Percentiles rank a stretch among this genome's conserved stretches.
These are phyloP conservation scores for Calonectria multiphialidica DNA, from an alignment of 2,329 filamentous ascomycete genomes.

Conservation along the genomic window DNA sequence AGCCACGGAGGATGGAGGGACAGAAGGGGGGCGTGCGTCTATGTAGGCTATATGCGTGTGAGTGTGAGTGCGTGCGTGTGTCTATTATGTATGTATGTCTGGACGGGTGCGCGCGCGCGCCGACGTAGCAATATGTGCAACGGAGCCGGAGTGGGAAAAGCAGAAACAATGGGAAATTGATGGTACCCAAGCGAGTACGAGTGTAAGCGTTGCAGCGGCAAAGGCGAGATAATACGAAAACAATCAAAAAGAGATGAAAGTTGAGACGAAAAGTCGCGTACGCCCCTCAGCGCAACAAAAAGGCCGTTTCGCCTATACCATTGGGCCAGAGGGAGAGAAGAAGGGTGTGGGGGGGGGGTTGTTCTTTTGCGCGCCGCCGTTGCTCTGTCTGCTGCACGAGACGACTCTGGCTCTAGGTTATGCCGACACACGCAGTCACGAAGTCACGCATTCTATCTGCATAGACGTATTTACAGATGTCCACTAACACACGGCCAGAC, in stretches of 20 bases:
- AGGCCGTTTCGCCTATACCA: conserved; percentile 5
- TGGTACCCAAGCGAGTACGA: neutral
- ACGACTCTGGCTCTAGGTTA: neutral
- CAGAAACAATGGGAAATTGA: conserved; percentile 1
- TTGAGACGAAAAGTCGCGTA: neutral
- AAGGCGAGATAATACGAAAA: conserved; percentile 4
- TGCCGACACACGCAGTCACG: neutral
- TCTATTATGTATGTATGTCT: neutral
- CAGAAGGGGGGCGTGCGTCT: neutral
- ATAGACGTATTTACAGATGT: neutral
- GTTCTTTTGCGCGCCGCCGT: too few relatives aligned
- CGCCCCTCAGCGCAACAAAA: neutral
- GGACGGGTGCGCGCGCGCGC: neutral
- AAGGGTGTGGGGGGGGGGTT: too few relatives aligned
- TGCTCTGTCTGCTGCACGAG: neutral
- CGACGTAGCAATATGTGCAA: neutral
- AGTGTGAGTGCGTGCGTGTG: neutral
- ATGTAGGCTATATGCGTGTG: neutral
- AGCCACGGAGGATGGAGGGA: conserved; percentile 9
- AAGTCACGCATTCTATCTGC: neutral
- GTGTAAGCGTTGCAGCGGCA: conserved; percentile 5
- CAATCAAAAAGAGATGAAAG: conserved; percentile 2
- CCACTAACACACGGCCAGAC: neutral
- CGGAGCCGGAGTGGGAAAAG: neutral
- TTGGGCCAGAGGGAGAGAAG: neutral